A percentile compares a stretch with the other conserved stretches of the same genome.
Evolutionary conservation across 2,329 filamentous ascomycete genomes (phyloP).

Genomic region (Ceratocystis papillata): DNA sequence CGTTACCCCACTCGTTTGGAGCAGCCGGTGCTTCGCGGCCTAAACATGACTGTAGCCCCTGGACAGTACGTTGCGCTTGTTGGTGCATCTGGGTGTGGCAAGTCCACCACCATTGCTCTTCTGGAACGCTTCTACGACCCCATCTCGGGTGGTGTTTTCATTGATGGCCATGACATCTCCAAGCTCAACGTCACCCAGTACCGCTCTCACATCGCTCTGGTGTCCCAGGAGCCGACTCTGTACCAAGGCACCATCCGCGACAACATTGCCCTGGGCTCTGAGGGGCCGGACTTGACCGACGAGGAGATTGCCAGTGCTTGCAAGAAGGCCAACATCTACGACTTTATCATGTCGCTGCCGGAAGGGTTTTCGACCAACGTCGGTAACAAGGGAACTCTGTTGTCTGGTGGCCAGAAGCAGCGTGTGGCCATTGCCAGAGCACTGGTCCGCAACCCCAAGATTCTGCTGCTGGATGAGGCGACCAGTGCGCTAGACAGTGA

Average conservation of each 20-base stretch:
- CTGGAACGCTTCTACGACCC: slow-evolving; percentile 94
- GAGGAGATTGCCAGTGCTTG: slow-evolving; percentile 66
- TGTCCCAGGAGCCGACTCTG: slow-evolving; percentile 86
- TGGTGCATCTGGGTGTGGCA: slow-evolving; percentile 88
- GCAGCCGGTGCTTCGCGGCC: slow-evolving; percentile 78
- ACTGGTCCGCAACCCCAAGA: slow-evolving; percentile 78
- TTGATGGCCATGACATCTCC: slow-evolving; percentile 76
- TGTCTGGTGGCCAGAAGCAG: slow-evolving; percentile 90
- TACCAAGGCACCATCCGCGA: slow-evolving; percentile 88
- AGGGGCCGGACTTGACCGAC: slow-evolving; percentile 55
- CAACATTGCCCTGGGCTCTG: slow-evolving; percentile 72
- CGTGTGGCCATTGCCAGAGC: slow-evolving; percentile 88
- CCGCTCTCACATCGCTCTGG: slow-evolving; percentile 70
- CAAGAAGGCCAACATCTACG: slow-evolving; percentile 83
- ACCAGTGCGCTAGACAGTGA: slow-evolving; percentile 67
- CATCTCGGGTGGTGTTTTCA: slow-evolving; percentile 62
- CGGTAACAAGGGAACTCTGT: slow-evolving; percentile 72
- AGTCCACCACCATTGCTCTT: slow-evolving; percentile 84
- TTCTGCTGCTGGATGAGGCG: slow-evolving; percentile 74
- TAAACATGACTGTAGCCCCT: slow-evolving; percentile 62
- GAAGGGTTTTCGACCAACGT: slow-evolving; percentile 80
- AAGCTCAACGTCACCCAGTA: slow-evolving; percentile 77
- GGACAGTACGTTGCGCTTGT: slow-evolving; percentile 83
- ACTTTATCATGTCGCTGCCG: slow-evolving; percentile 76
- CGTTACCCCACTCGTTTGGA: slow-evolving; percentile 84